phyloP scores from a whole-genome alignment of 1,284 basidiomycete species.

The Taiwanofungus camphoratus region DNA sequence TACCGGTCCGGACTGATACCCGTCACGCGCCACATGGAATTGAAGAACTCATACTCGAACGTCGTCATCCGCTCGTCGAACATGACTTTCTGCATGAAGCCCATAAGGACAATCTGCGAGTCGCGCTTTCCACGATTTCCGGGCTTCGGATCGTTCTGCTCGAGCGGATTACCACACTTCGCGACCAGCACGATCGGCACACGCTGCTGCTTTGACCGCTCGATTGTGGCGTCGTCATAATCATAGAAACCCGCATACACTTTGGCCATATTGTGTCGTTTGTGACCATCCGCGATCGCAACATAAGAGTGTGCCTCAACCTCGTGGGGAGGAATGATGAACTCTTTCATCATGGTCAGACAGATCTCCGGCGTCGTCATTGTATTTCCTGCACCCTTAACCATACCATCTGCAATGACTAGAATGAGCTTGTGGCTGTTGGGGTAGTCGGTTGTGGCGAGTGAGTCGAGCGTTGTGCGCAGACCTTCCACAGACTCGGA shows the following conservation, averaged over 20 bases:
- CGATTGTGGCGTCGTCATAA: conserved; percentile 91
- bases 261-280: conserved; percentile 99
- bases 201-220: conserved; percentile 92
- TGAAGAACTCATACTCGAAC: conserved; percentile 99
- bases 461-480: conserved; percentile 93
- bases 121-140: conserved; percentile 99
- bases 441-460: conserved; percentile 97
- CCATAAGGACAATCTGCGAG: conserved; percentile 96
- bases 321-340: conserved; percentile 78
- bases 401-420: conserved; percentile 97
- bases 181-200: conserved; percentile 95
- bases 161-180: conserved; percentile 90
- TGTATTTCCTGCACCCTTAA: conserved; percentile 89
- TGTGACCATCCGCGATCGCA: conserved; percentile 98
- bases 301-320: conserved; percentile 96
- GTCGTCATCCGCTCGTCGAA: conserved; percentile 99
- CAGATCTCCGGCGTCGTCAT: conserved; percentile 93
- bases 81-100: conserved; percentile 97
- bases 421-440: conserved; percentile 97
- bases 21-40: conserved; percentile 90
- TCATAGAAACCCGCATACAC: conserved; percentile 97
- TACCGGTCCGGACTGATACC: conserved; percentile 96
- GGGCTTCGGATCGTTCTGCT: conserved; percentile 85
- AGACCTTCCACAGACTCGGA: conserved; percentile 97
- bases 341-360: conserved; percentile 96